Conservation (phyloP, 345 rosid species). For the Carallia brachiata region DNA sequence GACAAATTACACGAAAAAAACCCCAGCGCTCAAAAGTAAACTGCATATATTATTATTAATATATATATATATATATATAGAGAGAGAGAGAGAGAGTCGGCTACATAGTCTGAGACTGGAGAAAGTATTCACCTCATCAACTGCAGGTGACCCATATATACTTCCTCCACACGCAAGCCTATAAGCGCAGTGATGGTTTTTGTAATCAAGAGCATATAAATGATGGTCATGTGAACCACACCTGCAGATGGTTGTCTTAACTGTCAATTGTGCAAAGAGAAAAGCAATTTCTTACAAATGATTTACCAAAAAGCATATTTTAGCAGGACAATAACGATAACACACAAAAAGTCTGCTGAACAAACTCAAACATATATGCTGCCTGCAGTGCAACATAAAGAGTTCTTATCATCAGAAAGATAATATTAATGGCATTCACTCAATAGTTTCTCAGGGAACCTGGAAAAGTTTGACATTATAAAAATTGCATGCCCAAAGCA, state of each 20-base stretch:
- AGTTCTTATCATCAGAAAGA: neutral
- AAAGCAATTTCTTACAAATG: neutral
- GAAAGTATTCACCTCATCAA: slow-evolving; percentile 63
- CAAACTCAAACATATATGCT: neutral
- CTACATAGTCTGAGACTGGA: no score
- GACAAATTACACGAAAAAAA: no score
- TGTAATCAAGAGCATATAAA: slow-evolving; percentile 87
- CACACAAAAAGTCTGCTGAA: neutral
- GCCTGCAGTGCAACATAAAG: neutral
- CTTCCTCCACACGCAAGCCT: slow-evolving; percentile 85
- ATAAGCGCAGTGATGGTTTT: slow-evolving; percentile 56
- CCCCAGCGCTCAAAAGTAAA: no score
- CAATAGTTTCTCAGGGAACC: neutral
- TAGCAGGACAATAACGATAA: neutral
- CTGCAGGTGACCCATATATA: slow-evolving; percentile 81
- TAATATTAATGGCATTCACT: neutral
- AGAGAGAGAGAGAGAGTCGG: no score
- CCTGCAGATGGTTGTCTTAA: slow-evolving; percentile 41
- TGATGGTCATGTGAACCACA: slow-evolving; percentile 91
- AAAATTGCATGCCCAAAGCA: no score
- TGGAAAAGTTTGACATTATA: neutral
- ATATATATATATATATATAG: no score
- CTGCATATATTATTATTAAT: no score
- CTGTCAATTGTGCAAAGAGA: neutral
- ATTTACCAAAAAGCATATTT: neutral